A percentile compares a stretch with the other conserved stretches of the same genome.
Conservation (phyloP, 2,329 filamentous ascomycete species). For the Fusarium lyarnte region DNA sequence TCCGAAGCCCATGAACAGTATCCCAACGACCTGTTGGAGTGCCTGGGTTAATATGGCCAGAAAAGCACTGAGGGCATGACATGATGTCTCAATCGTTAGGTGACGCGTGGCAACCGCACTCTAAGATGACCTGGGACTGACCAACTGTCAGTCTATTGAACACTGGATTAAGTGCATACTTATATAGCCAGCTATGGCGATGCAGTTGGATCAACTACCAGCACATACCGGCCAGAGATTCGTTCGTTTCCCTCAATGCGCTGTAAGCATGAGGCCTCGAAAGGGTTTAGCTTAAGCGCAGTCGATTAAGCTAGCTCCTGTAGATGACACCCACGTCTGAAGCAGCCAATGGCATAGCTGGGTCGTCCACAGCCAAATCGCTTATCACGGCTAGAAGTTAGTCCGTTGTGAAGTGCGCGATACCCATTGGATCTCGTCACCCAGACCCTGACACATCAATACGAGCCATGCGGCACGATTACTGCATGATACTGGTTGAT, state of each 20-base stretch:
- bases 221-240: neutral
- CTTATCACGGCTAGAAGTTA: neutral
- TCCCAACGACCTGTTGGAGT: constrained; percentile 56
- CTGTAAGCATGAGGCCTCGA: neutral
- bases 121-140: neutral
- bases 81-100: constrained; percentile 29
- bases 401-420: neutral
- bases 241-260: too few relatives aligned
- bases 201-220: neutral
- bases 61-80: constrained; percentile 57
- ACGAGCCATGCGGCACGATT: neutral
- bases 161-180: too few relatives aligned
- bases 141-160: rapidly evolving
- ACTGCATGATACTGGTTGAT: neutral
- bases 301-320: neutral
- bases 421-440: neutral
- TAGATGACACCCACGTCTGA: neutral
- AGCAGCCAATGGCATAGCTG: neutral
- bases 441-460: neutral
- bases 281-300: neutral
- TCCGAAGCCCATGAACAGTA: constrained; percentile 58
- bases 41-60: constrained; percentile 57
- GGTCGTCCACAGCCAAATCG: neutral
- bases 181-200: neutral
- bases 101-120: rapidly evolving